phyloP scores from a whole-genome alignment of 768 basidiomycete genomes.

The Stropharia rugosoannulata region DNA sequence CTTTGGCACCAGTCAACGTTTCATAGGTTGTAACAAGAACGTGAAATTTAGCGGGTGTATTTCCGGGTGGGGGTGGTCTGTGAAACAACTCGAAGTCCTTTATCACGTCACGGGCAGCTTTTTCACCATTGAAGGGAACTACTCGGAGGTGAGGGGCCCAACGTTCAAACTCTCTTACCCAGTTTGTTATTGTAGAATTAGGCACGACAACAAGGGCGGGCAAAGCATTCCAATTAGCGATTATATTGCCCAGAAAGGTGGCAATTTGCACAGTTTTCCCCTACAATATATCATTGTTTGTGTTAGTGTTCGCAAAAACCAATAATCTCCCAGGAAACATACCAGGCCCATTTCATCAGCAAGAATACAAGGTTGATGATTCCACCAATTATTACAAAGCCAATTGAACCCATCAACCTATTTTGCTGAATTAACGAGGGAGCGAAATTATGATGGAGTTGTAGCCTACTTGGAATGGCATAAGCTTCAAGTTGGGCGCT shows the following conservation, averaged over 20 bases:
- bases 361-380: constrained; percentile 78
- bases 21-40: constrained; percentile 95
- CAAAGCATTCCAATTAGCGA: constrained; percentile 53
- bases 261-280: constrained; percentile 93
- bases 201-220: constrained; percentile 93
- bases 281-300: constrained; percentile 31
- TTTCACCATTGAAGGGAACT: constrained; percentile 85
- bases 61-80: constrained; percentile 32
- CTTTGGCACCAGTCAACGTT: constrained; percentile 64
- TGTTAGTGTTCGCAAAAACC: neutral
- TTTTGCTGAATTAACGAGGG: neutral
- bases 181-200: constrained; percentile 93
- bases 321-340: constrained; percentile 6
- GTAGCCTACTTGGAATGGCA: constrained; percentile 77
- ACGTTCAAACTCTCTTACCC: constrained; percentile 92
- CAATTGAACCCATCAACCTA: constrained; percentile 83
- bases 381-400: constrained; percentile 89
- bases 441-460: constrained; percentile 3
- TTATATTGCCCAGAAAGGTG: constrained; percentile 73
- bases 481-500: constrained; percentile 58
- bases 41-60: constrained; percentile 70
- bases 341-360: constrained; percentile 99
- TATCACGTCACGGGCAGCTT: constrained; percentile 76
- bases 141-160: constrained; percentile 78
- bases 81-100: constrained; percentile 82